Evolutionary conservation across 1,284 basidiomycete genomes (phyloP), one percentile per base, ranked within the genome.

Genomic region (Irpex sp.): DNA sequence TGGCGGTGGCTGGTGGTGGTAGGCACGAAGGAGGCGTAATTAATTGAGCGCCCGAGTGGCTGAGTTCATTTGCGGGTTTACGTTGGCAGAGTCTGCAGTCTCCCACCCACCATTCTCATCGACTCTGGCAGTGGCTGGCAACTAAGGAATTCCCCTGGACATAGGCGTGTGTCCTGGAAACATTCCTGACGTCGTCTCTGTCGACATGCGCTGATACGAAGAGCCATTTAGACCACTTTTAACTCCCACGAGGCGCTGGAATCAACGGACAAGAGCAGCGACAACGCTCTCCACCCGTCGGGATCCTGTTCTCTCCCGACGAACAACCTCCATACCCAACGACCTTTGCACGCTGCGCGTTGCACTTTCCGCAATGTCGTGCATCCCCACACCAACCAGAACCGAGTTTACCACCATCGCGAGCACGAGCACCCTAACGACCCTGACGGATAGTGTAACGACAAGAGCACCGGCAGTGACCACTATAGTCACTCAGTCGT

Each of bases 341-440:
- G 21, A 26, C 17, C 9, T 44, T 31, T n/a, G n/a, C 19, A 55
- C 54, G 54, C 54, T 19, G 55, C 34, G 19, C 47, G 21, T 47
- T 31, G 19, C 55, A 40, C 9, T 4, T n/a, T 3, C 13, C 54
- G 7, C 68, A 54, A 74, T 73, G 73, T 71, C 72, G 67, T 74
- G 73, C 68, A 67, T 65, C 58, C 68, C 70, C 62, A 70, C 68
- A 63, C 68, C 71, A 59, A 72, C 72, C 13, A 64, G 67, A 62
- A 70, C 70, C 48, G 67, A 66, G 37, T 71, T 68, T 67, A 67
- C 67, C 44, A 63, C 69, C 19, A 17, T 70, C 62, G 68, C 68
- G 61, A 66, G 66, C 31, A 68, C 66, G 21, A 65, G 58, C 48
- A 57, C 58, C 48, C 62, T 65, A 31, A 67, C 67, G 34, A 65